Conservation (phyloP, 176 grass and related monocot genomes). For the Rhynchospora breviuscula region DNA sequence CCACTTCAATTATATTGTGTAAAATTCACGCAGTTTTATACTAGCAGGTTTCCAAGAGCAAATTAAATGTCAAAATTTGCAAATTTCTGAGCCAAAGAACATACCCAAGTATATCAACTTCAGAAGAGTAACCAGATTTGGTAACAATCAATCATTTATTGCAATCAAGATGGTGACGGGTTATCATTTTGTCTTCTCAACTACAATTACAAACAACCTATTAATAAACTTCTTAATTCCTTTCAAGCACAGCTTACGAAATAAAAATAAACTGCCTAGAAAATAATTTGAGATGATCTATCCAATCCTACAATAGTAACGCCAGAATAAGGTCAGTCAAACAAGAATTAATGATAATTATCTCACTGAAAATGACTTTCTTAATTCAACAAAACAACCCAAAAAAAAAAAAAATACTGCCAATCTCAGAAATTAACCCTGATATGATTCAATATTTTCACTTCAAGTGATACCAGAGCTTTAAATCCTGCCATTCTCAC, state of each 20-base stretch:
- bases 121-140: not conserved
- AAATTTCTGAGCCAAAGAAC: not conserved
- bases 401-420: not conserved
- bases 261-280: not conserved
- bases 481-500: not conserved
- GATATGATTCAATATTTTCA: too few species aligned
- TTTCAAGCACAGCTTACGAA: not conserved
- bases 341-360: not conserved
- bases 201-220: not conserved
- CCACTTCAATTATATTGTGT: not conserved
- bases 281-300: not conserved
- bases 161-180: not conserved
- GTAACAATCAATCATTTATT: not conserved
- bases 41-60: not conserved
- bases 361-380: not conserved
- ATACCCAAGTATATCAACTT: not conserved
- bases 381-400: not conserved
- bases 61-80: not conserved
- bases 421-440: not conserved
- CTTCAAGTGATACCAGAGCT: not conserved
- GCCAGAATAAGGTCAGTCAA: not conserved
- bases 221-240: not conserved
- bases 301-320: not conserved
- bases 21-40: not conserved
- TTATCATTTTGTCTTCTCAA: not conserved